Evolutionary conservation across 2,329 filamentous ascomycete genomes (phyloP).

Genomic region (Cercospora sp.): DNA sequence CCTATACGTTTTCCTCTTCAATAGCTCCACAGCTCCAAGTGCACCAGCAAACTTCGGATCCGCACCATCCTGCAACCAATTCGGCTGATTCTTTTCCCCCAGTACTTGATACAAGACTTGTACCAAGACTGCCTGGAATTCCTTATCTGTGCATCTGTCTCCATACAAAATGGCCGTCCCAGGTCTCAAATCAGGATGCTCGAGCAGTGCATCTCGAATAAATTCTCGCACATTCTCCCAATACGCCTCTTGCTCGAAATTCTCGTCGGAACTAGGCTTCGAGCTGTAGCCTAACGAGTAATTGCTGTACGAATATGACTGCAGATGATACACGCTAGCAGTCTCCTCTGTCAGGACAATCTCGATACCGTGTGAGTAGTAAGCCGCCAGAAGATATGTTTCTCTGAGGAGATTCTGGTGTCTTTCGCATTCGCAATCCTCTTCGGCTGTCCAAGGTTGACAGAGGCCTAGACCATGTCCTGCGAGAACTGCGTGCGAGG

Average conservation of each 20-base stretch:
- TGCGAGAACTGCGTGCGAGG: not conserved
- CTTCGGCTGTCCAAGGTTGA: not conserved
- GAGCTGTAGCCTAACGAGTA: not conserved
- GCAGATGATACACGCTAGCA: not conserved
- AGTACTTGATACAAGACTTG: not conserved
- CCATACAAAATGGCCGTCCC: not conserved
- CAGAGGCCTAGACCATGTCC: constrained; percentile 11
- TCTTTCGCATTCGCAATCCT: not conserved
- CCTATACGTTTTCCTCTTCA: not conserved
- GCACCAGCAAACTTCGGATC: not conserved
- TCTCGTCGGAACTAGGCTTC: not conserved
- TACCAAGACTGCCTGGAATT: not conserved
- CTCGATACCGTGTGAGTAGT: not conserved
- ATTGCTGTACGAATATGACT: not conserved
- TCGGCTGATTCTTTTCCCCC: not conserved
- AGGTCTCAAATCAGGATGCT: not conserved
- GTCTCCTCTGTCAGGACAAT: constrained; percentile 3
- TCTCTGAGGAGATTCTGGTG: not conserved
- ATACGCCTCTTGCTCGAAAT: not conserved
- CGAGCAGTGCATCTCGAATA: not conserved
- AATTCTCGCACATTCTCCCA: not conserved
- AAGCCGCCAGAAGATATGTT: not conserved
- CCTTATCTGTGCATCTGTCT: not conserved
- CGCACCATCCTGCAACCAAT: not conserved
- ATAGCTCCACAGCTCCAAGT: not conserved